Base-by-base conservation (phyloP, 805 yeast genomes). In the Wickerhamomyces silvicola region DNA sequence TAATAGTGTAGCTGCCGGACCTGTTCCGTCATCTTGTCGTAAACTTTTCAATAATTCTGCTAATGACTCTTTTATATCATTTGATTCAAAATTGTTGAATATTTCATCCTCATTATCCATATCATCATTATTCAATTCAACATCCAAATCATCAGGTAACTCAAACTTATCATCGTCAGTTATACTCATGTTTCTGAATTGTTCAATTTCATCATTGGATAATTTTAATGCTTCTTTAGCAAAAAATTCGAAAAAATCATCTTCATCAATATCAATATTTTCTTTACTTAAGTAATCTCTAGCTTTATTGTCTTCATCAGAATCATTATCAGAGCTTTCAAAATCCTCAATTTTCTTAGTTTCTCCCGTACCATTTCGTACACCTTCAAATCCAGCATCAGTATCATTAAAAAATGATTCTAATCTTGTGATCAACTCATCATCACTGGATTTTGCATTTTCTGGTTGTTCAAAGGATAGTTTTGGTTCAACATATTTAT, bases 171-270 rank as follows among this genome's bases (percentile, higher is more conserved):
- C 24, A 24, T 28, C 26, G 10, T 22, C 25, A 27, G 6, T 12
- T 28, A 28, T 4, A 6, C 7, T 24, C 18, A 43, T 22, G 11
- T 38, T 39, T 35, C 65, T 52, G 32, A 58, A 56, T 7, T 51
- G 41, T 22, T 62, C 70, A 8, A 77, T 43, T 13, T 73, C 71
- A 5, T 63, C 68, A 12, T 66, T 64, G 0, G 62, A 48, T 38
- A 77, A 33, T 15, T 72, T 62, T 17, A 78, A 43, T 0, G 77
- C 83, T 19, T 75, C 70, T 34, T 66, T 64, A 10, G 74, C 56
- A 47, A 76, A 75, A 43, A 64, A 78, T 47, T 79, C 86, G 43
- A 78, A 73, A 46, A 79, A 79, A 45, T 79, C 85, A 47, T 78
- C 85, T 42, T 77, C 83, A 44, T 73, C 75, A 7, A 78, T 71